Percentiles rank a stretch among this genome's conserved stretches.
Conservation (phyloP, 257 asterid genomes). For the Solanum phureja region DNA sequence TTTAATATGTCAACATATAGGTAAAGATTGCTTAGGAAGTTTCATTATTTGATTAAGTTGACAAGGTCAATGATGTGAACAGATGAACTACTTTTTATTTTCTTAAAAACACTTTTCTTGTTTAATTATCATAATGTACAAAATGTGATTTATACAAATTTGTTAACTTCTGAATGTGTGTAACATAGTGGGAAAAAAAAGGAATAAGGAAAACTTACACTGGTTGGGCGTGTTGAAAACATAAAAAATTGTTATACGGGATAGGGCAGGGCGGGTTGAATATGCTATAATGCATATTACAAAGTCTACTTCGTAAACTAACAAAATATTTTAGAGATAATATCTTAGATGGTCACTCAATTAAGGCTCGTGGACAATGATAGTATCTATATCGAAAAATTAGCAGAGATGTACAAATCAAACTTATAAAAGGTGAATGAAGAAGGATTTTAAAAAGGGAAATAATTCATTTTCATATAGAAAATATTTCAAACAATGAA, state of each 20-base stretch:
- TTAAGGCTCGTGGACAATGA: background rate
- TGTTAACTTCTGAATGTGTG: background rate
- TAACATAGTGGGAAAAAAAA: background rate
- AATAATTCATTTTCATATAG: too few relatives aligned
- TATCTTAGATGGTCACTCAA: background rate
- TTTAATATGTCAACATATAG: background rate
- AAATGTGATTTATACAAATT: too few relatives aligned
- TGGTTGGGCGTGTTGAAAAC: background rate
- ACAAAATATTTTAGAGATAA: too few relatives aligned
- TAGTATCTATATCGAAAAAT: too few relatives aligned
- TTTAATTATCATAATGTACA: background rate
- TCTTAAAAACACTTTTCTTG: background rate
- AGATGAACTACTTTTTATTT: background rate
- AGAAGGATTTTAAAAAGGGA: too few relatives aligned
- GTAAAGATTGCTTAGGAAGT: slow-evolving; percentile 9
- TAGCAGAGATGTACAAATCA: too few relatives aligned
- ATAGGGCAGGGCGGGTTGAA: too few relatives aligned
- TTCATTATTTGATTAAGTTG: background rate
- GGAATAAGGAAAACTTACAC: background rate
- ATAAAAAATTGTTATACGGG: too few relatives aligned
- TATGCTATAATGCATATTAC: background rate
- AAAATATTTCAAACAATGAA: too few relatives aligned
- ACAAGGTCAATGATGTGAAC: background rate
- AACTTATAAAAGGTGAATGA: too few relatives aligned
- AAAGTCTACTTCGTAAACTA: background rate